Evolutionary conservation across 495 filamentous ascomycete genomes (phyloP).

Genomic region (Cryomyces minteri): DNA sequence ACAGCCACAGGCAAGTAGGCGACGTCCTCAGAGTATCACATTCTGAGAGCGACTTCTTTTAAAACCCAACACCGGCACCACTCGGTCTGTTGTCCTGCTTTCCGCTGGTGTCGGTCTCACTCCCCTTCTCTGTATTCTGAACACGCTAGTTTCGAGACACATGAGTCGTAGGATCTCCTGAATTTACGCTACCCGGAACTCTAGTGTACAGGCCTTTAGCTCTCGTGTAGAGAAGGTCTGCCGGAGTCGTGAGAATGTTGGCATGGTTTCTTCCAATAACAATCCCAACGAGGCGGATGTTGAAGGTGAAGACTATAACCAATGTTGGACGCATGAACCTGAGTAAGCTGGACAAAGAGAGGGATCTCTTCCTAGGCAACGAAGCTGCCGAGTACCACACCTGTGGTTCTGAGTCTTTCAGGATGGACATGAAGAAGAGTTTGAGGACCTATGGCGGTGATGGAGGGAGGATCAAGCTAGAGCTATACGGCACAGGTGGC

Average conservation of each 20-base stretch:
- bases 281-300: constrained; percentile 25
- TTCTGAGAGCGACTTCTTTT: constrained; percentile 54
- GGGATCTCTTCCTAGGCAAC: constrained; percentile 35
- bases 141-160: constrained; percentile 29
- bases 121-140: constrained; percentile 47
- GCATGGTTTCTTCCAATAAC: constrained; percentile 17
- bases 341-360: constrained; percentile 26
- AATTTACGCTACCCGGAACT: constrained; percentile 38
- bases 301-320: constrained; percentile 35
- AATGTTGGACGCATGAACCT: constrained; percentile 37
- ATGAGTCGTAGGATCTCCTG: constrained; percentile 34
- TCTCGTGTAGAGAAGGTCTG: constrained; percentile 29
- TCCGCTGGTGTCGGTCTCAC: constrained; percentile 55
- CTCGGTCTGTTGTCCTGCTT: constrained; percentile 41
- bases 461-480: constrained; percentile 38
- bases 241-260: constrained; percentile 22
- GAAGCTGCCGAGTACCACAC: constrained; percentile 41
- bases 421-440: constrained; percentile 31
- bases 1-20: constrained; percentile 38
- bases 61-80: constrained; percentile 22
- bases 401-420: constrained; percentile 51
- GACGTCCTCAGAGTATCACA: constrained; percentile 44
- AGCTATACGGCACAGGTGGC: constrained; percentile 46
- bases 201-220: constrained; percentile 28
- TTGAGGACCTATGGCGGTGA: constrained; percentile 33